Base-by-base conservation (phyloP, 306 rosid genomes). In the Acacia melanoxylon region DNA sequence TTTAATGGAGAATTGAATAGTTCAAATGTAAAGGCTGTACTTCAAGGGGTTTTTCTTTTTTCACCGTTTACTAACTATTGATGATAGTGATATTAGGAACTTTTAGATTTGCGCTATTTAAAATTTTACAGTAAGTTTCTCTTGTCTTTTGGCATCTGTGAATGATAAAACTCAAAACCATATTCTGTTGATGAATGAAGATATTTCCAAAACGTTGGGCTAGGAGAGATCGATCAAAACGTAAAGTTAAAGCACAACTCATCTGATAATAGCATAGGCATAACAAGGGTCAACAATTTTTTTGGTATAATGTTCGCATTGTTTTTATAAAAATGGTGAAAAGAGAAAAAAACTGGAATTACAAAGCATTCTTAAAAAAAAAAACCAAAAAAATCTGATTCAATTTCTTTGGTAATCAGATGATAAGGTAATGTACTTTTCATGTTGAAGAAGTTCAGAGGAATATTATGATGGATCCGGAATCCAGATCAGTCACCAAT, bases 161-260 rank as follows among this genome's bases (percentile, higher is more conserved):
- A 19, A 52, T 54, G 49, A 25, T 51, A 29, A 13, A 72, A 69
- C 56, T 48, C 4, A 80, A 68, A 63, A 61, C 27, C 8, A 56
- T 46, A 24, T 54, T 29, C 67, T 20, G 19, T 49, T 74, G 25
- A 48, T 44, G 75, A 44, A 41, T 74, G 25, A 48, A 42, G 71
- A 44, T 17, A n/a, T 79, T n/a, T 69, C 67, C n/a, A 15, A 61
- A 61, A 59, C 25, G 33, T 63, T 29, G 68, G 46, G 19, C 24
- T 78, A 16, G 81, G 40, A 33, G 66, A 61, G 68, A 77, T 56
- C 76, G n/a, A n/a, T n/a, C n/a, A 41, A 76, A 25, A 80, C 31
- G 4, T 48, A 14, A 24, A 72, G 54, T 44, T 35, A 72, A 74
- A 77, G 66, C 77, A 22, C 52, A 66, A 49, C 72, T 85, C 27